A percentile compares a stretch with the other conserved stretches of the same genome.
phyloP scores from a whole-genome alignment of 2,329 filamentous ascomycete genomes.

The Venturia effusa region DNA sequence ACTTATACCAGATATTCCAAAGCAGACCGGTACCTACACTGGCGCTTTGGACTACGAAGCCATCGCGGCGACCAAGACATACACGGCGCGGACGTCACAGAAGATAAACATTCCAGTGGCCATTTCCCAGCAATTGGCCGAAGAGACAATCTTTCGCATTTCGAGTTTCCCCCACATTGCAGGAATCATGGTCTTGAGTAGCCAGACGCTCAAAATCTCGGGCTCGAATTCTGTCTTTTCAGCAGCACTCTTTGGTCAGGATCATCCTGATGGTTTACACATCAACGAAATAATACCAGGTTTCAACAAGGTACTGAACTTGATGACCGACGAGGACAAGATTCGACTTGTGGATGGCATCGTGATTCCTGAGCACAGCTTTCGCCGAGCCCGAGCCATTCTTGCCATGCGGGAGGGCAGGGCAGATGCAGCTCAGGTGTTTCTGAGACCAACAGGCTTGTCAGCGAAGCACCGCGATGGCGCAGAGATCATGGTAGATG shows the following conservation, averaged over 20 bases:
- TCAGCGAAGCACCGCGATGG: conserved; percentile 83
- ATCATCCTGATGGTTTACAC: conserved; percentile 67
- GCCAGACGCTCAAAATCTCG: conserved; percentile 64
- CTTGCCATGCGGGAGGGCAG: conserved; percentile 75
- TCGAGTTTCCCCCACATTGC: conserved; percentile 97
- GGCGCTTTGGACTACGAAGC: conserved; percentile 70
- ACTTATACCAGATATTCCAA: conserved; percentile 73
- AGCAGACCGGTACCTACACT: conserved; percentile 58
- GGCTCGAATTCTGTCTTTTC: conserved; percentile 95
- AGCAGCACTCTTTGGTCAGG: conserved; percentile 80
- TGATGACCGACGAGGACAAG: conserved; percentile 78
- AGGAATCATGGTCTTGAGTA: conserved; percentile 87
- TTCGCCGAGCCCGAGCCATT: conserved; percentile 77
- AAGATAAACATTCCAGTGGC: conserved; percentile 76
- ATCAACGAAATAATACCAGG: conserved; percentile 75
- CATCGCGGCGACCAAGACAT: conserved; percentile 62
- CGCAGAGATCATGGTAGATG: conserved; percentile 82
- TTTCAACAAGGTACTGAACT: conserved; percentile 72
- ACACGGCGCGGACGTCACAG: conserved; percentile 70
- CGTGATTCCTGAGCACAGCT: conserved; percentile 91
- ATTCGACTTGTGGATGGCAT: conserved; percentile 82
- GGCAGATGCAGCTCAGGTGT: conserved; percentile 62
- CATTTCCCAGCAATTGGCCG: conserved; percentile 62
- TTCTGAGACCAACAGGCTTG: conserved; percentile 74
- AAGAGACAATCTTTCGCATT: conserved; percentile 63